Percentiles rank a stretch among this genome's conserved stretches.
Evolutionary conservation across 345 rosid genomes (phyloP).

Genomic region (Salix dunnii): DNA sequence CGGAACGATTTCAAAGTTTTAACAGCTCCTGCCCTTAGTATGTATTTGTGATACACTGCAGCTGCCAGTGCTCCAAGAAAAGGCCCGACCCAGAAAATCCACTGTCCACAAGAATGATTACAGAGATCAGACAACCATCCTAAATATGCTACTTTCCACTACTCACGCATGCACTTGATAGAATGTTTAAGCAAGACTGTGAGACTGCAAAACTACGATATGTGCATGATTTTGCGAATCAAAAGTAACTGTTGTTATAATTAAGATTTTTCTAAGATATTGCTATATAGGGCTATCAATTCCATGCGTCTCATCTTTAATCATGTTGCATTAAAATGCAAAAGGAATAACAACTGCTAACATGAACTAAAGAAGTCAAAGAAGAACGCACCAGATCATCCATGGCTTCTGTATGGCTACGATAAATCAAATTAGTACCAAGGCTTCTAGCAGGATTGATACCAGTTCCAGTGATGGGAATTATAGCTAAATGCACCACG

Average conservation of each 20-base stretch:
- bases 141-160: background rate
- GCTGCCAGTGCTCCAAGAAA: conserved; percentile 64
- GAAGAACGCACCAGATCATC: conserved; percentile 45
- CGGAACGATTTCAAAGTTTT: conserved; percentile 64
- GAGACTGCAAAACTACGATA: no score
- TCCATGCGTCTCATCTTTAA: no score
- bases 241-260: no score
- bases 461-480: conserved; percentile 67
- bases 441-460: conserved; percentile 70
- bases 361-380: no score
- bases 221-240: no score
- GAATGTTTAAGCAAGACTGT: no score
- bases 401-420: conserved; percentile 42
- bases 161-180: no score
- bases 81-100: conserved; percentile 77
- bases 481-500: conserved; percentile 65
- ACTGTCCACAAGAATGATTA: conserved; percentile 26
- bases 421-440: conserved; percentile 57
- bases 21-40: conserved; percentile 56
- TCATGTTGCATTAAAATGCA: no score
- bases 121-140: conserved; percentile 8
- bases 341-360: no score
- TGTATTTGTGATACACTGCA: conserved; percentile 54
- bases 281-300: no score
- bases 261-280: no score